Conservation (phyloP, 2,329 filamentous ascomycete genomes). For the Penicillium capsulatum region DNA sequence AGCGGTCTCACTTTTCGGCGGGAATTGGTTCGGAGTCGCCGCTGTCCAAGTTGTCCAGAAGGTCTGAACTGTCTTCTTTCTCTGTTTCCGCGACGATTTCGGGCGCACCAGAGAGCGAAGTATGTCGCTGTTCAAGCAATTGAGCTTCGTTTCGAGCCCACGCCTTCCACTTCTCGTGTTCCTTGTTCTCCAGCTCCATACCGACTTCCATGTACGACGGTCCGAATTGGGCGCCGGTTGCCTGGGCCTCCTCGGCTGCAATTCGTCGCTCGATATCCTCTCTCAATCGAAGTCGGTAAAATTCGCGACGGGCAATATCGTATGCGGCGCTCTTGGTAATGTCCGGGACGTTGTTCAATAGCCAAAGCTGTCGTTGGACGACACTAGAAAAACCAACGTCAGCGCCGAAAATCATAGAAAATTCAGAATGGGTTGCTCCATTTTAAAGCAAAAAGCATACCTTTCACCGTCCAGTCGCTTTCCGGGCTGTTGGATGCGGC, state of each 20-base stretch:
- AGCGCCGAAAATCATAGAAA: neutral
- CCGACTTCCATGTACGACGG: conserved; percentile 69
- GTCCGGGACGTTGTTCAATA: conserved; percentile 62
- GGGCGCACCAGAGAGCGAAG: conserved; percentile 39
- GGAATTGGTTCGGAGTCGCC: conserved; percentile 6
- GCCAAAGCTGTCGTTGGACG: conserved; percentile 82
- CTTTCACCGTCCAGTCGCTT: conserved; percentile 79
- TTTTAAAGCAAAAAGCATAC: conserved; percentile 46
- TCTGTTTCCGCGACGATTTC: conserved; percentile 38
- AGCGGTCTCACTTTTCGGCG: conserved; percentile 7
- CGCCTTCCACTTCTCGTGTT: conserved; percentile 77
- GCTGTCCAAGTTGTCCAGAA: conserved; percentile 9
- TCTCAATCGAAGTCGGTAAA: conserved; percentile 76
- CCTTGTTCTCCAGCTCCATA: conserved; percentile 74
- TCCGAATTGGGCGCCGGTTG: conserved; percentile 85
- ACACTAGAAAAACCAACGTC: conserved; percentile 56
- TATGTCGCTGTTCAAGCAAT: conserved; percentile 45
- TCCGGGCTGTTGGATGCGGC: conserved; percentile 66
- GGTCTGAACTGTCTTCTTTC: conserved; percentile 27
- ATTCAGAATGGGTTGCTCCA: neutral
- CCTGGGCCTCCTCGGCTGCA: conserved; percentile 79
- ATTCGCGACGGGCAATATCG: conserved; percentile 81
- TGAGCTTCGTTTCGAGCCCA: conserved; percentile 63
- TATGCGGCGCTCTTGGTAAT: conserved; percentile 69
- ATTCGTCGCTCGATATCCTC: conserved; percentile 80